Evolutionary conservation across 2,329 filamentous ascomycete species (phyloP), one percentile per base, ranked within the genome.

Genomic region (Ophiostoma piceae): DNA sequence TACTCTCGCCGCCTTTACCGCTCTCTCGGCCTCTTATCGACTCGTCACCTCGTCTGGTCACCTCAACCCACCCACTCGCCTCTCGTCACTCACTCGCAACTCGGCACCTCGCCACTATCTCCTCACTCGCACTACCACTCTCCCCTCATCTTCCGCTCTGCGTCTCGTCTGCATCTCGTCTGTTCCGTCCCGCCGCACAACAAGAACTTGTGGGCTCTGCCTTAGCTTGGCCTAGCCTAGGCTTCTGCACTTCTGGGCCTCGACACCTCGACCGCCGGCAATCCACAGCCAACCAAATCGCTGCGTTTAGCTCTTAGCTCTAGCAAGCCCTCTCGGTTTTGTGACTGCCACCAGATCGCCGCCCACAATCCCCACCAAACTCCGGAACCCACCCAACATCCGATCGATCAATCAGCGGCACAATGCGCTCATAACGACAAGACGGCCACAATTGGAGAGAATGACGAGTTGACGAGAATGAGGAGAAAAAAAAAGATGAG

Each of bases 211-310:
- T 35, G 35, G 35, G 35, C 35, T 35, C 8, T 35, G 35, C 26
- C 54, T 62, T 62, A 62, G 57, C 32, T n/a, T 51, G 26, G 66
- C 62, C 32, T 35, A 37, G 39, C 39, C 12, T 41, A 14, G 39
- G 39, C 12, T 41, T 41, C 1, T 41, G 39, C 1, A 9, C 12
- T 41, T 41, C 9, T 41, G 39, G 39, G 39, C 12, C 39, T n/a
- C 60, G 29, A 64, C 60, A 64, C 60, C 32, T 26, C 60, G 14
- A 64, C n/a, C 16, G n/a, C 64, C 64, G 64, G 51, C 51, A 22
- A 57, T 32, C 57, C 26, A 62, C 26, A 62, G 22, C 57, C 57
- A 62, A 62, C 57, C 57, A 62, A 32, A 62, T 62, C 57, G 57
- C 57, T 62, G 57, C 26, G 57, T 62, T 62, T 29, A 29, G 26